These are phyloP conservation scores for Trypanosoma boissoni DNA, from an alignment of 208 protist genomes.

Conservation along the genomic window DNA sequence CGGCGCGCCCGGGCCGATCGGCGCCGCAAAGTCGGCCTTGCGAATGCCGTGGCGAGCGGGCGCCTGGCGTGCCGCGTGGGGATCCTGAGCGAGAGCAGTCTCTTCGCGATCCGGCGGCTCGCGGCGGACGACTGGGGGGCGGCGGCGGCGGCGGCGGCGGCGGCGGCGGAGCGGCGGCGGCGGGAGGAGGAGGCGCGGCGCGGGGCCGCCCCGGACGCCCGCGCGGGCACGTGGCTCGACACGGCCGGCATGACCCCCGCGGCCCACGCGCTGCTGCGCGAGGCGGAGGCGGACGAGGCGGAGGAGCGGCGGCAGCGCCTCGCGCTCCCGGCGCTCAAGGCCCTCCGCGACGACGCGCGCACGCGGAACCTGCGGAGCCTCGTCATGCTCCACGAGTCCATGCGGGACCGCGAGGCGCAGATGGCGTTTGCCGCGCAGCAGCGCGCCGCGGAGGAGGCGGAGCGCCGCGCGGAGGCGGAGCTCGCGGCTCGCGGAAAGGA, in stretches of 20 bases:
- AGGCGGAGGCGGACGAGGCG: constrained; percentile 47
- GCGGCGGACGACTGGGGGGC: constrained; percentile 24
- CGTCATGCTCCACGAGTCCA: constrained; percentile 52
- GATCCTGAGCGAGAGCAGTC: constrained; percentile 72
- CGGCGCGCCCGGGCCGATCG: constrained; percentile 67
- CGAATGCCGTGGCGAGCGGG: constrained; percentile 81
- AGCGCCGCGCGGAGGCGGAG: constrained; percentile 22
- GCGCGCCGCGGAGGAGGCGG: constrained; percentile 34
- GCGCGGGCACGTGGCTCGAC: constrained; percentile 59
- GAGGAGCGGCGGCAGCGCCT: constrained; percentile 48
- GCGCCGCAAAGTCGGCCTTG: constrained; percentile 58
- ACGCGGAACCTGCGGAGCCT: constrained; percentile 58
- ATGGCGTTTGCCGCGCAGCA: constrained; percentile 47
- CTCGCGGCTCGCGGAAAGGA: constrained; percentile 39
- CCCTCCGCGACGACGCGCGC: constrained; percentile 73
- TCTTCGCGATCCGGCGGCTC: constrained; percentile 59
- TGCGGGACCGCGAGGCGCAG: constrained; percentile 71
- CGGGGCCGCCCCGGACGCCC: constrained; percentile 41
- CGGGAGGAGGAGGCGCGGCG: constrained; percentile 30
- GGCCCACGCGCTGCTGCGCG: constrained; percentile 41
- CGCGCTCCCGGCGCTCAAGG: constrained; percentile 43
- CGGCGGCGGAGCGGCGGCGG: constrained; percentile 30
- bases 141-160: constrained; percentile 17
- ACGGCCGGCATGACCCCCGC: constrained; percentile 65
- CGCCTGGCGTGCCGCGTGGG: constrained; percentile 47